These are phyloP conservation scores for Cephaloascus fragrans DNA, from an alignment of 805 yeast species.

Conservation along the genomic window DNA sequence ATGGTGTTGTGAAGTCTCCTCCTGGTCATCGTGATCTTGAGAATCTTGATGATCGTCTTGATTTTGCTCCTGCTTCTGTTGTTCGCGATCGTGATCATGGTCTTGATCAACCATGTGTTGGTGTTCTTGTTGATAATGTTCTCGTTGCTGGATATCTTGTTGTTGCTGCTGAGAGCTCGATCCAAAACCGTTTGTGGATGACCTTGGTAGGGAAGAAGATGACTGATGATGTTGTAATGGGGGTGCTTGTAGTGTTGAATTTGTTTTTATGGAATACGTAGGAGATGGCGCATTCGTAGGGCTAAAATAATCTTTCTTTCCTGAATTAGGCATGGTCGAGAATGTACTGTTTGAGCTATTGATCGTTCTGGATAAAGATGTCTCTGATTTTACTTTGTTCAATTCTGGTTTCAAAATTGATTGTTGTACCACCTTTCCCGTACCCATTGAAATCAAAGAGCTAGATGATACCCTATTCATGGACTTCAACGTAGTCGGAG, in stretches of 20 bases:
- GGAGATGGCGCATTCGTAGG: neutral
- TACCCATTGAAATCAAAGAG: slow-evolving; percentile 27
- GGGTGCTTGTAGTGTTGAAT: slow-evolving; percentile 11
- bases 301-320: slow-evolving; percentile 4
- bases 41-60: too few species aligned
- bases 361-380: neutral
- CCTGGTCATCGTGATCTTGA: too few species aligned
- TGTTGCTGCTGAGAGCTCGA: neutral
- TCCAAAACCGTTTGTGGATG: neutral
- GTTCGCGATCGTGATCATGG: slow-evolving; percentile 5
- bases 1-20: slow-evolving; percentile 3
- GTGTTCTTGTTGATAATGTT: slow-evolving; percentile 1
- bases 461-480: slow-evolving; percentile 24
- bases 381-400: slow-evolving; percentile 5
- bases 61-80: neutral
- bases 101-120: slow-evolving; percentile 7
- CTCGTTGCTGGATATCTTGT: slow-evolving; percentile 5
- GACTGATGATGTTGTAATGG: slow-evolving; percentile 4
- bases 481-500: slow-evolving; percentile 6
- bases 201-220: slow-evolving; percentile 2
- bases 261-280: slow-evolving; percentile 1
- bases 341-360: neutral
- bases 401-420: slow-evolving; percentile 11
- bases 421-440: slow-evolving; percentile 27
- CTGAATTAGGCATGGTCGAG: slow-evolving; percentile 3